Conservation (phyloP, 73 alveolate genomes). For the Paraurostyla sp. region DNA sequence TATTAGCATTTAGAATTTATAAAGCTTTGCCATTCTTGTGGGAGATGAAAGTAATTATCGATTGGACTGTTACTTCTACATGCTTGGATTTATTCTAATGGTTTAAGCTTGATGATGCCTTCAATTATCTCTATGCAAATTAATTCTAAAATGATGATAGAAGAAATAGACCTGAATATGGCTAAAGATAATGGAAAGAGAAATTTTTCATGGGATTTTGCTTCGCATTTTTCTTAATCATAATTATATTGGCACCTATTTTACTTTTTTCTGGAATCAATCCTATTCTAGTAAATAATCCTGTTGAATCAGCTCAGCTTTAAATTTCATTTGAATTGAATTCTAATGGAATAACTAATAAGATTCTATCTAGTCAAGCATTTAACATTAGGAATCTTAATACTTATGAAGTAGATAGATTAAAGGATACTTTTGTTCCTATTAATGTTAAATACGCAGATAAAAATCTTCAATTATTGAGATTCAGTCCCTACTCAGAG, state of each 20-base stretch:
- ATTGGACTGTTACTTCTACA: conserved; percentile 82
- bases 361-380: conserved; percentile 11
- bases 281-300: conserved; percentile 68
- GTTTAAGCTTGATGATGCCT: conserved; percentile 85
- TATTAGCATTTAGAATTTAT: conserved; percentile 53
- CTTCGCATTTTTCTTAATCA: conserved; percentile 52
- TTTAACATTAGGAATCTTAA: not conserved
- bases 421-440: not conserved
- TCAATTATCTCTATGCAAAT: conserved; percentile 64
- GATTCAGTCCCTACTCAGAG: conserved; percentile 54
- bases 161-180: not conserved
- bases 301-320: conserved; percentile 23
- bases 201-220: conserved; percentile 73
- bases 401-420: not conserved
- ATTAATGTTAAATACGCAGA: not conserved
- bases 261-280: conserved; percentile 69
- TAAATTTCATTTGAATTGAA: conserved; percentile 37
- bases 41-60: conserved; percentile 73
- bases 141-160: conserved; percentile 69
- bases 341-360: conserved; percentile 31
- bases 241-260: conserved; percentile 66
- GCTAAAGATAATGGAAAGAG: conserved; percentile 43
- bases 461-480: conserved; percentile 30
- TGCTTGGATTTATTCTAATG: conserved; percentile 81
- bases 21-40: conserved; percentile 72